Percentiles rank a stretch among this genome's conserved stretches.
Evolutionary conservation across 2,329 filamentous ascomycete species (phyloP).

Genomic region (Xylaria arbuscula): DNA sequence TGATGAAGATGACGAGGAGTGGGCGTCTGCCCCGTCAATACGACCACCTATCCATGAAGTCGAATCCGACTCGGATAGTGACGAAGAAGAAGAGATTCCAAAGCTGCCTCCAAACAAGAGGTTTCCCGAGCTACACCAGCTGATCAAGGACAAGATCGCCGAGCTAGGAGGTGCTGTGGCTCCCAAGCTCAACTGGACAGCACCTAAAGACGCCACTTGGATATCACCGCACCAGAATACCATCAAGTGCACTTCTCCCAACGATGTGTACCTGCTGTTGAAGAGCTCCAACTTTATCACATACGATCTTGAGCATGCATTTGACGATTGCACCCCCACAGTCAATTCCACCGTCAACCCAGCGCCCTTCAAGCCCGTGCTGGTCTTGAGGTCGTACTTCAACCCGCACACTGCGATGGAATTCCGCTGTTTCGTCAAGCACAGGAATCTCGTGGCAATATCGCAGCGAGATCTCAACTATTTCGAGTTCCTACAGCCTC

Average conservation of each 20-base stretch:
- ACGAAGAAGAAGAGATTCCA: constrained; percentile 61
- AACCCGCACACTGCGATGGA: constrained; percentile 90
- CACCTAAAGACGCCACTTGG: constrained; percentile 95
- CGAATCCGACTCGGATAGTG: constrained; percentile 60
- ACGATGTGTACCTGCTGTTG: constrained; percentile 92
- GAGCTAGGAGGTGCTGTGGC: constrained; percentile 87
- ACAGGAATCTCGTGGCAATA: constrained; percentile 81
- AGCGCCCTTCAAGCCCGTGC: constrained; percentile 74
- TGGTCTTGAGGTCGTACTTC: constrained; percentile 90
- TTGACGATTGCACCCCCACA: constrained; percentile 73
- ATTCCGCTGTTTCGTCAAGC: constrained; percentile 94
- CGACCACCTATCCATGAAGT: constrained; percentile 55
- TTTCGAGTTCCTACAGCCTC: constrained; percentile 78
- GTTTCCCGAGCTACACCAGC: constrained; percentile 78
- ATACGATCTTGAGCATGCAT: constrained; percentile 93
- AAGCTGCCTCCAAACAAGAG: constrained; percentile 64
- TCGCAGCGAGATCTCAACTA: constrained; percentile 91
- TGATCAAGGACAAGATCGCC: constrained; percentile 79
- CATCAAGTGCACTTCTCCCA: constrained; percentile 87
- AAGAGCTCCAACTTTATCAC: constrained; percentile 96
- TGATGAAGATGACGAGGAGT: constrained; percentile 71
- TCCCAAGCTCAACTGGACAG: constrained; percentile 97
- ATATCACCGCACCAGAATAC: constrained; percentile 87
- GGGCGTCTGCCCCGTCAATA: constrained; percentile 56
- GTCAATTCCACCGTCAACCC: constrained; percentile 50